phyloP scores from a whole-genome alignment of 371 early-diverging fungal genomes.

The Mortierella sp. region DNA sequence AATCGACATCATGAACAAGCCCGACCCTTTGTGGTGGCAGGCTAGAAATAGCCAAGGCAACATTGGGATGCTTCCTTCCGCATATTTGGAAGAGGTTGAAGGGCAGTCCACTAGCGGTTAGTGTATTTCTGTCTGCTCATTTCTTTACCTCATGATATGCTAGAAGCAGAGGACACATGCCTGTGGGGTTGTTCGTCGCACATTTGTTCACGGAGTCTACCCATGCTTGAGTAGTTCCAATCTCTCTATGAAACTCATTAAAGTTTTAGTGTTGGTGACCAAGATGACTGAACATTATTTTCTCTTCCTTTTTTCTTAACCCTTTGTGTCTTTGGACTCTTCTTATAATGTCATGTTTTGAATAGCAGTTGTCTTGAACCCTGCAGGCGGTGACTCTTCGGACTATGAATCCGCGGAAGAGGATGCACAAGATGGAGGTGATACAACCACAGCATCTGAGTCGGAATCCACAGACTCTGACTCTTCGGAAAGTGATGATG shows the following conservation, averaged over 20 bases:
- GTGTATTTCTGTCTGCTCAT: slow-evolving; percentile 39
- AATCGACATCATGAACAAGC: slow-evolving; percentile 66
- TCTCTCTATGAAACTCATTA: slow-evolving; percentile 17
- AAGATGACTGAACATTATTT: slow-evolving; percentile 24
- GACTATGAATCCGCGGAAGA: slow-evolving; percentile 36
- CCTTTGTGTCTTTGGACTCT: not conserved
- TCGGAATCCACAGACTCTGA: slow-evolving; percentile 31
- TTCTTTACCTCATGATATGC: not conserved
- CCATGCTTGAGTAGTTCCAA: slow-evolving; percentile 14
- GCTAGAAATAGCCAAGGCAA: slow-evolving; percentile 66
- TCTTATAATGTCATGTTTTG: not conserved
- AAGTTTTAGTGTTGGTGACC: slow-evolving; percentile 17
- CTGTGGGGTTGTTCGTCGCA: not conserved
- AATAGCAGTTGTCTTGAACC: slow-evolving; percentile 4
- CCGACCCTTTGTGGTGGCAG: slow-evolving; percentile 76
- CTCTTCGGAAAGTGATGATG: slow-evolving; percentile 9
- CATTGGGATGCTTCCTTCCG: slow-evolving; percentile 69
- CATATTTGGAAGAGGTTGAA: slow-evolving; percentile 70
- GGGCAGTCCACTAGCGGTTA: slow-evolving; percentile 58
- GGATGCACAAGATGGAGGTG: not conserved
- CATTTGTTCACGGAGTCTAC: not conserved
- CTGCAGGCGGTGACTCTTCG: slow-evolving; percentile 29
- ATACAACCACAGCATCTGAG: not conserved
- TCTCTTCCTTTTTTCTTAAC: slow-evolving; percentile 12
- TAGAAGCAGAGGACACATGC: not conserved